Evolutionary conservation across 208 protist genomes (phyloP), one percentile per base, ranked within the genome.

Genomic region (Acanthamoeba healyi): DNA sequence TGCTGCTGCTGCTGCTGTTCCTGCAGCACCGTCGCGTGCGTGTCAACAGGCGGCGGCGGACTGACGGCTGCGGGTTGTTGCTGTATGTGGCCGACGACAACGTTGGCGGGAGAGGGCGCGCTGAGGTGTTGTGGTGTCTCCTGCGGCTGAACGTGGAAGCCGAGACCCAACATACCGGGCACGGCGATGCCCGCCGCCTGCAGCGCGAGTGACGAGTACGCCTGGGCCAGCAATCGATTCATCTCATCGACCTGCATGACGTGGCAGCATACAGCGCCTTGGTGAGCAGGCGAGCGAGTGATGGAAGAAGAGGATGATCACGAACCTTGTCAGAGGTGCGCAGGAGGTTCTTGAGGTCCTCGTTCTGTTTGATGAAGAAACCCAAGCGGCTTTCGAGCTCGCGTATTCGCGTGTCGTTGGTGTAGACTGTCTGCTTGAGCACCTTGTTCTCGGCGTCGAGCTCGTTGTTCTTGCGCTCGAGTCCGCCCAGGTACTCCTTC

Each of bases 391-490:
- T n/a, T 32, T 90, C 82, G 34, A 90, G 82, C 34, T 90, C 82
- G 17, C 82, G 82, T 72, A 70, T 70, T 34, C 82, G 82, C 1
- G 7, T 15, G 36, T 90, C 82, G 34, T 42, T 90, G 82, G 44
- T 70, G 36, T 90, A 90, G 7, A 90, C 56, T 10, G 82, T 90
- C 51, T 90, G 82, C 54, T 90, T 90, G 51, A 90, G 82, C 15
- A 90, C 54, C 54, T 92, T 92, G 87, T 92, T 92, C 63, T 92
- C 87, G 12, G 36, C 87, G 63, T 92, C 63, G 1, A 92, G 87
- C n/a, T 72, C 87, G 87, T 38, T 79, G 44, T 54, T 61, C 42
- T 40, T 34, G 2, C 63, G 29, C 63, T 92, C 87, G 61, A 92
- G 36, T 1, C 32, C 44, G 15, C 36, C 42, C 32, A 92, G 38